Conservation (phyloP, 1,139 yeast species). For the Casaregolazyma lundiana region DNA sequence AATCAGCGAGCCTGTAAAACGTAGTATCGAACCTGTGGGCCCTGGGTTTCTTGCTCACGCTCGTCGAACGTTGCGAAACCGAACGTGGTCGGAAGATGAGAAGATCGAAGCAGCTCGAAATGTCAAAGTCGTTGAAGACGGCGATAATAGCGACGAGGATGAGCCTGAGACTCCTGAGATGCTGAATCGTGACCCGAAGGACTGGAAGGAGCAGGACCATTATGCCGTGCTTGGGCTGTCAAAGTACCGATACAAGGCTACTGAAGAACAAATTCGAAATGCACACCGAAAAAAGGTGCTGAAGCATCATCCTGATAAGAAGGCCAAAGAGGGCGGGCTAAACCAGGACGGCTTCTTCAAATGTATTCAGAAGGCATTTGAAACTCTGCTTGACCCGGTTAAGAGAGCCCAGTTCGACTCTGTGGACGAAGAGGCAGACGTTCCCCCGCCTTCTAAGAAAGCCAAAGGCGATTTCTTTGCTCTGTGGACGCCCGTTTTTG, state of each 20-base stretch:
- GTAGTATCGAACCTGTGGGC: constrained; percentile 96
- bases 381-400: constrained; percentile 75
- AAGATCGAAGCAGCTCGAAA: constrained; percentile 88
- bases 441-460: constrained; percentile 68
- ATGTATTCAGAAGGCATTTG: constrained; percentile 95
- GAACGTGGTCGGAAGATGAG: constrained; percentile 98
- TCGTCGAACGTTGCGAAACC: constrained; percentile 91
- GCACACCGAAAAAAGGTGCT: constrained; percentile 97
- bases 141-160: constrained; percentile 73
- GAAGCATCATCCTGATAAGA: constrained; percentile 97
- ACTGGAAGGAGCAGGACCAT: constrained; percentile 95
- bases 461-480: constrained; percentile 65
- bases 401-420: constrained; percentile 95
- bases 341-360: constrained; percentile 98
- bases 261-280: constrained; percentile 88
- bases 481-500: constrained; percentile 92
- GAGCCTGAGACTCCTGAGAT: constrained; percentile 68
- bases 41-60: constrained; percentile 96
- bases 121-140: constrained; percentile 65
- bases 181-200: constrained; percentile 89
- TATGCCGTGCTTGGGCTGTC: constrained; percentile 94
- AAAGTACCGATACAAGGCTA: constrained; percentile 85
- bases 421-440: constrained; percentile 85
- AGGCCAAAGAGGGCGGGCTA: constrained; percentile 81
- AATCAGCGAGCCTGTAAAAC: constrained; percentile 66